Evolutionary conservation across 345 rosid genomes (phyloP), one percentile per base, ranked within the genome.

Genomic region (Heritiera fomes): DNA sequence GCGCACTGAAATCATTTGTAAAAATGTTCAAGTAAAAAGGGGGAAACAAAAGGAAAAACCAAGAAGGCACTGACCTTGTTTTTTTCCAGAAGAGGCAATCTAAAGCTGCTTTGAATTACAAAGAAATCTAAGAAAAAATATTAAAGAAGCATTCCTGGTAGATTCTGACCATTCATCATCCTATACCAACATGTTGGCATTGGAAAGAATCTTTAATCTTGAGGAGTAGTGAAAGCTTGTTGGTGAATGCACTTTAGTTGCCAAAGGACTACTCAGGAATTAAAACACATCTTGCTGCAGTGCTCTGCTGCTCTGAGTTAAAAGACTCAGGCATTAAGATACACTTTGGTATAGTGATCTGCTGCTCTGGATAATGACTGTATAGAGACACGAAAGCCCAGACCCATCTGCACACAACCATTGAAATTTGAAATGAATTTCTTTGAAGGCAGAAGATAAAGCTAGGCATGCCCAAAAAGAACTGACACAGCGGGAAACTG

Each of bases 281-380:
- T 7, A 47, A 47, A 67, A 23, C 13, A 28, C 58, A 23, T 34
- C 20, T 45, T 23, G 41, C 8, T n/a, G 38, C 12, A 11, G 9
- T 6, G 49, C 20, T 68, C 32, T 45, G 32, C 58, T 13, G 58
- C 10, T 71, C 13, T 28, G 13, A 23, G 59, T 8, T 9, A 75
- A 59, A 59, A 43, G 18, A 60, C 45, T 77, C 47, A 77, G 43
- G 56, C 70, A 78, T 87, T 87, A 49, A 84, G 84, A 78, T 82
- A 86, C 62, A 81, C 80, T 84, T 89, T 95, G 91, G 69, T 85
- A 83, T 85, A 89, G 69, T 84, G 87, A 83, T 95, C 99, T 5
- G 89, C 97, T 80, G 98, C 99, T 91, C 93, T 91, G 28, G 99
- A 94, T 81, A 96, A 70, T 3, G 99, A 96, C 80, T 94, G 97